Base-by-base conservation (phyloP, 139 green algal genomes). In the Chlorella sorokiniana region DNA sequence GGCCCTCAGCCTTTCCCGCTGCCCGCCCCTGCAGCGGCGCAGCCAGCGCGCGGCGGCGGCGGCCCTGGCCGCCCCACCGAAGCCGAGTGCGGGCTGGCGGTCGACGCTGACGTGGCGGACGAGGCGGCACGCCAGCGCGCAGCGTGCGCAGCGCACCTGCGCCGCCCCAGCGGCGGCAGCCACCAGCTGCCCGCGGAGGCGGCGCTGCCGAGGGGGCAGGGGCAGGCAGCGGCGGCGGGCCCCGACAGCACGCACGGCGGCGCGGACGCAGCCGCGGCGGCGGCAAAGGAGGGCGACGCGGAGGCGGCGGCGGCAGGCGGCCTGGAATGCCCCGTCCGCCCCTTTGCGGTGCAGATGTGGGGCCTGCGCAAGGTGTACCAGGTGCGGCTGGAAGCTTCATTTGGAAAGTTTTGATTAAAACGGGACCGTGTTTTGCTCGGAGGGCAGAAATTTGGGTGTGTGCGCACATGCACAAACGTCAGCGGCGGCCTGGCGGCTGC, bases 281-380 rank as follows among this genome's bases (percentile, higher is more conserved):
- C 29, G 3, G 8, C 68, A 51, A 29, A 74, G 9, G 29, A 20
- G 52, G 52, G 52, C 6, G 10, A 18, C 10, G 68, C 20, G 31
- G 14, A 31, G 5, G 69, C 37, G 0, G 3, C 9, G 37, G 59
- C 54, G 25, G 31, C 38, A 52, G 73, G 18, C 22, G 56, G n/a
- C 18, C 18, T 6, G 23, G 18, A 65, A 6, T 6, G 16, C 18
- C 18, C 27, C 18, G 67, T 72, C 44, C 31, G 40, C 59, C 64
- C 74, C 25, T 83, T 81, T 59, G 90, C 91, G 2, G 84, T 96
- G 51, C 82, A 94, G 52, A 84, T 96, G 63, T 93, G 90, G 82
- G 93, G 91, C 1, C 69, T 96, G 67, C 70, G 82, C 20, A 95
- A 93, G 84, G 83, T 84, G 29, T 96, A 86, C 75, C 29, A 31